These are phyloP conservation scores for Posidonia australis DNA, from an alignment of 106 monocot species.

Conservation along the genomic window DNA sequence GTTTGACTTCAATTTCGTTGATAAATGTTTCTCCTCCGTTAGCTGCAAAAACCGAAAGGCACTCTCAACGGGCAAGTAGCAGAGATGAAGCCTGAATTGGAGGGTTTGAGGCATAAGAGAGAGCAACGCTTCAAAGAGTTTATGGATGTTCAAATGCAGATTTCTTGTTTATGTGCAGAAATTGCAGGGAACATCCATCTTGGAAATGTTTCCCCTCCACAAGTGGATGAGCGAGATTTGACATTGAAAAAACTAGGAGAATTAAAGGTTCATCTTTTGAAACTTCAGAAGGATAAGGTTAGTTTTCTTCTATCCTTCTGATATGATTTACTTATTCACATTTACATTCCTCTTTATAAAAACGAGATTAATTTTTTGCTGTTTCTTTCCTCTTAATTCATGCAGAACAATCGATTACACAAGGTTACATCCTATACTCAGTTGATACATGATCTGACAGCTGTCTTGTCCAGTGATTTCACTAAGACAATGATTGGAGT, in stretches of 20 bases:
- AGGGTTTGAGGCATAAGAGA: conserved; percentile 45
- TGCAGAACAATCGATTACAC: conserved; percentile 51
- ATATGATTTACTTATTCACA: neutral
- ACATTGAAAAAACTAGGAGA: conserved; percentile 55
- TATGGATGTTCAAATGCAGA: conserved; percentile 43
- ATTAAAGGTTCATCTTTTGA: conserved; percentile 48
- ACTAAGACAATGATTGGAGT: conserved; percentile 38
- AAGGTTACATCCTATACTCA: conserved; percentile 47
- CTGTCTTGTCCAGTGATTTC: conserved; percentile 48
- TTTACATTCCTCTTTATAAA: neutral
- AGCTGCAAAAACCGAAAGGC: conserved; percentile 40
- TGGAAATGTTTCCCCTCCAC: conserved; percentile 17
- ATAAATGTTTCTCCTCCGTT: neutral
- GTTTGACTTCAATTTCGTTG: neutral
- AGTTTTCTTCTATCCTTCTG: neutral
- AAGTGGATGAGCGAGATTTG: conserved; percentile 54
- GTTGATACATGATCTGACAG: conserved; percentile 46
- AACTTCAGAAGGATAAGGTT: conserved; percentile 87
- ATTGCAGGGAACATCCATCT: conserved; percentile 41
- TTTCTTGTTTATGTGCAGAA: conserved; percentile 42
- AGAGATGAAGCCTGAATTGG: conserved; percentile 40
- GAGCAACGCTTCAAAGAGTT: conserved; percentile 58
- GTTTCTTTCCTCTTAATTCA: conserved; percentile 1
- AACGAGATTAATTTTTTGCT: neutral
- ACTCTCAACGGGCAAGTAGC: conserved; percentile 63